Conservation (phyloP, 331 rosid species). For the Pyrus hybrid region DNA sequence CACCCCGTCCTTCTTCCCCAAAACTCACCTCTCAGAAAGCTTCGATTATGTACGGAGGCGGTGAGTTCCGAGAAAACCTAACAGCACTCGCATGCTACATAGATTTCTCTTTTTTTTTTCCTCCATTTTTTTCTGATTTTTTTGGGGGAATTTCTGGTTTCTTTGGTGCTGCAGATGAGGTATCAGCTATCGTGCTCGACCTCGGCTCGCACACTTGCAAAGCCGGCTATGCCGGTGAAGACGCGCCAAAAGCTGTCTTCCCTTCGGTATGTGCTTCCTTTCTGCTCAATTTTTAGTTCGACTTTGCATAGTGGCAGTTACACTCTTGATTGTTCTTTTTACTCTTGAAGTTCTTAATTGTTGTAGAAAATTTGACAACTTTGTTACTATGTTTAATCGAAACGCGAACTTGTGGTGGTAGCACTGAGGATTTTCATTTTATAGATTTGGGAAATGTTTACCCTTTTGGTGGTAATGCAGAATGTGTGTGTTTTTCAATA, state of each 20-base stretch:
- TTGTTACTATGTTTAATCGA: neutral
- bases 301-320: neutral
- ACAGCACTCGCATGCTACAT: neutral
- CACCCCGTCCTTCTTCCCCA: too few relatives aligned
- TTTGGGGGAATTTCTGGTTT: neutral
- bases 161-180: slow-evolving; percentile 55
- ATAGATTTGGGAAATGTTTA: neutral
- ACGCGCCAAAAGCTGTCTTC: slow-evolving; percentile 97
- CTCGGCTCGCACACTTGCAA: slow-evolving; percentile 96
- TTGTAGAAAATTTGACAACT: neutral
- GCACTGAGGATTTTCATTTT: neutral
- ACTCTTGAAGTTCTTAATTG: neutral
- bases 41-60: slow-evolving; percentile 88
- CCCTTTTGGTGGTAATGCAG: neutral
- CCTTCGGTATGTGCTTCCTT: slow-evolving; percentile 58
- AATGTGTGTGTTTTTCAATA: neutral
- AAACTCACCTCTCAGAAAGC: neutral
- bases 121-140: neutral
- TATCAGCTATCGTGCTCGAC: slow-evolving; percentile 88
- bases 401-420: neutral
- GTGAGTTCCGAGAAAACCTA: slow-evolving; percentile 36
- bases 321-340: neutral
- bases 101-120: neutral
- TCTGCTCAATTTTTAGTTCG: neutral
- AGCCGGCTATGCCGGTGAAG: slow-evolving; percentile 99